These are phyloP conservation scores for Mycena chlorophos DNA, from an alignment of 768 basidiomycete species.

Conservation along the genomic window DNA sequence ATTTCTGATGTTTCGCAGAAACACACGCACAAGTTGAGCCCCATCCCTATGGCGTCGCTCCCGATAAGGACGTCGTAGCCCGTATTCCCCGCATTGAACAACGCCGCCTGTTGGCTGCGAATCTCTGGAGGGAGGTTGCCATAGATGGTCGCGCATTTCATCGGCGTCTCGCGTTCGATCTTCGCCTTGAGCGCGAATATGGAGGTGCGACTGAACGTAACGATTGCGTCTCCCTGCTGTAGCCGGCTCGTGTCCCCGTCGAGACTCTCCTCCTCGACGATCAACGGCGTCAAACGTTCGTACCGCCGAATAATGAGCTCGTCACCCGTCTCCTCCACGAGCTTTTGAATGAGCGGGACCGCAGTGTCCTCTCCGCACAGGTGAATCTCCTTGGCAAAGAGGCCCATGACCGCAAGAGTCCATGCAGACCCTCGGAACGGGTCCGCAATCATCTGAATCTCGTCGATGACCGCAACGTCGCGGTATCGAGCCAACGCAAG, in stretches of 20 bases:
- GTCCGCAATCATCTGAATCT: slow-evolving; percentile 95
- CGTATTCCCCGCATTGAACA: slow-evolving; percentile 86
- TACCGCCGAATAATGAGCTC: slow-evolving; percentile 80
- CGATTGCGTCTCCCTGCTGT: slow-evolving; percentile 84
- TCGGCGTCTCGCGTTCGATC: slow-evolving; percentile 69
- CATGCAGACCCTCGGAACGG: slow-evolving; percentile 75
- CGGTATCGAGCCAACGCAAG: slow-evolving; percentile 39
- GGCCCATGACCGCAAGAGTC: slow-evolving; percentile 78
- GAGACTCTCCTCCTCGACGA: slow-evolving; percentile 64
- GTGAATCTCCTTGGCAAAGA: slow-evolving; percentile 80
- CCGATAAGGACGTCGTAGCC: slow-evolving; percentile 89
- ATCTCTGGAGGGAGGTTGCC: slow-evolving; percentile 91
- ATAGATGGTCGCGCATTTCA: slow-evolving; percentile 90
- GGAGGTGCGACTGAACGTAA: slow-evolving; percentile 73
- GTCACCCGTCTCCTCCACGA: slow-evolving; percentile 81
- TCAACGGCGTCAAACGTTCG: slow-evolving; percentile 83
- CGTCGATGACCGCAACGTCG: slow-evolving; percentile 93
- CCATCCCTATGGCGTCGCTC: slow-evolving; percentile 97
- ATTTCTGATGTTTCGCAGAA: not conserved
- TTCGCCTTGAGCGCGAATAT: slow-evolving; percentile 78
- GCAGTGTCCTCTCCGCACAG: slow-evolving; percentile 95
- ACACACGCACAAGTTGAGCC: slow-evolving; percentile 81
- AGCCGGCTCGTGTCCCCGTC: slow-evolving; percentile 60
- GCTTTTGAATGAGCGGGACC: slow-evolving; percentile 68
- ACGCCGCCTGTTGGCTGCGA: slow-evolving; percentile 84